phyloP scores from a whole-genome alignment of 768 basidiomycete species.

The Amanita rimosa region DNA sequence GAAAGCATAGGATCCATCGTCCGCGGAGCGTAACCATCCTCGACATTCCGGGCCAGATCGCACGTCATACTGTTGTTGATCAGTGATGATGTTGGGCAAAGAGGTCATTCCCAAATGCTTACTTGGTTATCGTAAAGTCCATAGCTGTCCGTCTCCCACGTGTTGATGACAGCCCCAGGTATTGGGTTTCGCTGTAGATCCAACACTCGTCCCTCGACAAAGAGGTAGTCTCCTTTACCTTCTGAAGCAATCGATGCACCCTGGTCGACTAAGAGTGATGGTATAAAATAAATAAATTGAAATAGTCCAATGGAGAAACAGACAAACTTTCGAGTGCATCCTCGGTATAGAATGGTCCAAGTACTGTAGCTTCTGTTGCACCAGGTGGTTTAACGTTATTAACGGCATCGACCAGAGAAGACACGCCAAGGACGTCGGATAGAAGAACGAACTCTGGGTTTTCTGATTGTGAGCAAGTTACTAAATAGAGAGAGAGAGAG shows the following conservation, averaged over 20 bases:
- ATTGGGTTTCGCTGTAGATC: conserved; percentile 58
- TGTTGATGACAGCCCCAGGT: conserved; percentile 56
- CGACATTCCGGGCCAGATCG: conserved; percentile 60
- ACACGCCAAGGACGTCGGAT: conserved; percentile 74
- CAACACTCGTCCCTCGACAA: conserved; percentile 60
- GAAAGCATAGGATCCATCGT: conserved; percentile 58
- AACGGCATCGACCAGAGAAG: conserved; percentile 62
- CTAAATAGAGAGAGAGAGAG: too few relatives aligned
- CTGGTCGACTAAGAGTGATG: conserved; percentile 36
- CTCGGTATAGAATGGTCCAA: conserved; percentile 77
- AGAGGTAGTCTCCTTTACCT: conserved; percentile 80
- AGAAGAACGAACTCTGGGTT: conserved; percentile 68
- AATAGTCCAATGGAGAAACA: not conserved
- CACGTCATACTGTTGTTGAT: conserved; percentile 42
- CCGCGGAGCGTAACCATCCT: conserved; percentile 45
- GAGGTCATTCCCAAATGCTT: not conserved
- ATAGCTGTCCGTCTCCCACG: conserved; percentile 70
- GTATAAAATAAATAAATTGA: too few relatives aligned
- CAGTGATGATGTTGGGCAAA: too few relatives aligned
- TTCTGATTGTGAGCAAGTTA: not conserved
- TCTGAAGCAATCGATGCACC: conserved; percentile 80
- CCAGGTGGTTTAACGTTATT: conserved; percentile 55
- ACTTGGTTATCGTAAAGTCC: conserved; percentile 36
- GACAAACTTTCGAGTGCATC: conserved; percentile 61
- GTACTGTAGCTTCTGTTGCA: conserved; percentile 65